Conservation (phyloP, 2,329 filamentous ascomycete genomes). For the Penicillium frequentans region DNA sequence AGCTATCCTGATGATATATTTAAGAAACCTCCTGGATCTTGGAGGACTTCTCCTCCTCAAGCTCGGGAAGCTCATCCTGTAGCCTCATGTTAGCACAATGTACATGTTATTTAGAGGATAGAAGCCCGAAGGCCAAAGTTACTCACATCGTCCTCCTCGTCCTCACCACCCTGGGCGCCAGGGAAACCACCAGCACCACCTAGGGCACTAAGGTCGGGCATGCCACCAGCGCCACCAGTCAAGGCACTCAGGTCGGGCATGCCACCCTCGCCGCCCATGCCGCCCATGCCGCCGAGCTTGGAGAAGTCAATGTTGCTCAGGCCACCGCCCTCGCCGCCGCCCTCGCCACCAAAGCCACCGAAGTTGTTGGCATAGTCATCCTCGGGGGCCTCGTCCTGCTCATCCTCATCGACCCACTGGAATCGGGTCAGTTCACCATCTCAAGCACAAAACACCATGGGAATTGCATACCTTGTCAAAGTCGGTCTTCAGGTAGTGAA, state of each 20-base stretch:
- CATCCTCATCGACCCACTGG: constrained; percentile 94
- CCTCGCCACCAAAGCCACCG: constrained; percentile 49
- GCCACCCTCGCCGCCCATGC: constrained; percentile 29
- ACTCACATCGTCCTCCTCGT: constrained; percentile 47
- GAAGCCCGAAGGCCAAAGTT: constrained; percentile 30
- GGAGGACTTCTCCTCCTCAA: constrained; percentile 47
- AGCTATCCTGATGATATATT: constrained; percentile 11
- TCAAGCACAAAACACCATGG: not conserved
- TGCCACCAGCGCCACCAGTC: constrained; percentile 43
- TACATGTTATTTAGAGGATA: constrained; percentile 6
- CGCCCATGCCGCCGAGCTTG: constrained; percentile 71
- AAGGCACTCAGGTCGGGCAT: constrained; percentile 24
- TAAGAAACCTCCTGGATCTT: constrained; percentile 42
- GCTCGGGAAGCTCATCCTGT: constrained; percentile 81
- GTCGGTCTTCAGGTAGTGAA: constrained; percentile 97
- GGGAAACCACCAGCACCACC: constrained; percentile 15
- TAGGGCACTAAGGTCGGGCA: constrained; percentile 16
- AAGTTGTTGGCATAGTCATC: constrained; percentile 64
- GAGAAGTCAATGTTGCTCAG: constrained; percentile 92
- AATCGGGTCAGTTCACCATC: not conserved
- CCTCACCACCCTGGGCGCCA: constrained; percentile 28
- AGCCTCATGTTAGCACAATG: not conserved
- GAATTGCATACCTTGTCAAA: constrained; percentile 77
- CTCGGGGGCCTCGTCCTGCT: constrained; percentile 86
- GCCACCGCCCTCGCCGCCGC: constrained; percentile 46